Conservation (phyloP, 495 filamentous ascomycete genomes). For the Penicillium coprophilum region DNA sequence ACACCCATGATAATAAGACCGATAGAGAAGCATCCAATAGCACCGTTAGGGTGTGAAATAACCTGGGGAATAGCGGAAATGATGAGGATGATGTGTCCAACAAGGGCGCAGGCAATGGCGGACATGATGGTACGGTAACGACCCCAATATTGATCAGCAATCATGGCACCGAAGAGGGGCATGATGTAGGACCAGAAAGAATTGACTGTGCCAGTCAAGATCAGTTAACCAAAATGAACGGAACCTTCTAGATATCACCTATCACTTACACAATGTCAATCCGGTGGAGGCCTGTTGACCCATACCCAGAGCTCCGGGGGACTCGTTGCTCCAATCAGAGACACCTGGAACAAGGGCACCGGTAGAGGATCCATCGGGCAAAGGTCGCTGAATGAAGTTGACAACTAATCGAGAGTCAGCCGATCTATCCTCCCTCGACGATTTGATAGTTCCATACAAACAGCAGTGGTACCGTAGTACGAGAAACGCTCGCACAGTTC, state of each 20-base stretch:
- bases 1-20: conserved; percentile 59
- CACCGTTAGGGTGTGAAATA: conserved; percentile 23
- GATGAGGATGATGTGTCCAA: conserved; percentile 64
- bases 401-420: conserved; percentile 34
- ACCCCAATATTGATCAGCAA: conserved; percentile 62
- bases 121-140: conserved; percentile 58
- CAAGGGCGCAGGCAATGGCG: conserved; percentile 54
- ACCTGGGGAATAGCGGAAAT: conserved; percentile 56
- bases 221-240: neutral
- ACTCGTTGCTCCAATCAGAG: conserved; percentile 46
- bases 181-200: conserved; percentile 73
- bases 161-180: conserved; percentile 65
- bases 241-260: neutral
- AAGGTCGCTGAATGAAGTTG: conserved; percentile 69
- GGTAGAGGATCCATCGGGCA: conserved; percentile 58
- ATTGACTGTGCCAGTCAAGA: conserved; percentile 68
- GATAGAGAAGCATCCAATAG: conserved; percentile 58
- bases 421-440: neutral
- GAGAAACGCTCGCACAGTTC: conserved; percentile 79
- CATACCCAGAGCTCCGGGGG: conserved; percentile 62
- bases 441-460: conserved; percentile 54
- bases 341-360: conserved; percentile 45
- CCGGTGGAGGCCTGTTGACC: conserved; percentile 66
- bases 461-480: conserved; percentile 73
- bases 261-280: conserved; percentile 49